Conservation (phyloP, 2,329 filamentous ascomycete genomes). For the Ramularia endophylla region DNA sequence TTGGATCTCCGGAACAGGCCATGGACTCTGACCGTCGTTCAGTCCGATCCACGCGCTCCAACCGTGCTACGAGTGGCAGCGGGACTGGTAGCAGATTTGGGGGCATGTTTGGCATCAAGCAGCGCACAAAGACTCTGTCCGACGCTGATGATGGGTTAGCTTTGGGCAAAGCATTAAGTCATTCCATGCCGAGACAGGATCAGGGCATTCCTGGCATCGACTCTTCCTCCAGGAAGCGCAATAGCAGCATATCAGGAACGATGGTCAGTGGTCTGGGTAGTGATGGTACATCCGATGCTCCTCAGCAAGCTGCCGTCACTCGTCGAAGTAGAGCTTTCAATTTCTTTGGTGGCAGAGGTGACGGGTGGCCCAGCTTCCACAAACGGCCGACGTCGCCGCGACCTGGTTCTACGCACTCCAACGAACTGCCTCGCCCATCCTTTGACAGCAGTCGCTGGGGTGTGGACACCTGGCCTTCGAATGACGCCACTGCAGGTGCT, state of each 20-base stretch:
- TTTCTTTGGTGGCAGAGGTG: slow-evolving; percentile 44
- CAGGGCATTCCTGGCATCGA: slow-evolving; percentile 30
- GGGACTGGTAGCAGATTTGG: slow-evolving; percentile 47
- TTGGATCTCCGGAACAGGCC: slow-evolving; percentile 35
- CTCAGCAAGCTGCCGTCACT: slow-evolving; percentile 14
- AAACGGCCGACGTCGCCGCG: slow-evolving; percentile 48
- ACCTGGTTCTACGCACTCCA: slow-evolving; percentile 45
- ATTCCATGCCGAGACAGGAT: slow-evolving; percentile 64
- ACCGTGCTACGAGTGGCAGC: slow-evolving; percentile 36
- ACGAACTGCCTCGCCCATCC: slow-evolving; percentile 68
- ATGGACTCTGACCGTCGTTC: slow-evolving; percentile 43
- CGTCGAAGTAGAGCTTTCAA: slow-evolving; percentile 44
- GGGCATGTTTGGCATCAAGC: slow-evolving; percentile 49
- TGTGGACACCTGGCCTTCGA: slow-evolving; percentile 26
- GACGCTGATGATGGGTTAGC: slow-evolving; percentile 60
- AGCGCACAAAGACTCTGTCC: slow-evolving; percentile 55
- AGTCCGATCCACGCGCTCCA: slow-evolving; percentile 46
- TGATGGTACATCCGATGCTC: slow-evolving; percentile 17
- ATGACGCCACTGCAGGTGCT: slow-evolving; percentile 27
- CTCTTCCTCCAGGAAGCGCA: slow-evolving; percentile 32
- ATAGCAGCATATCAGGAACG: slow-evolving; percentile 49
- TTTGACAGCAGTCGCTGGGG: slow-evolving; percentile 60
- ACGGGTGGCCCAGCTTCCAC: slow-evolving; percentile 37
- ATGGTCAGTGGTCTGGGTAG: slow-evolving; percentile 37
- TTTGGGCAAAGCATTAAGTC: slow-evolving; percentile 57